Evolutionary conservation across 371 early-diverging fungal species (phyloP).

Genomic region (Mortierella sp.): DNA sequence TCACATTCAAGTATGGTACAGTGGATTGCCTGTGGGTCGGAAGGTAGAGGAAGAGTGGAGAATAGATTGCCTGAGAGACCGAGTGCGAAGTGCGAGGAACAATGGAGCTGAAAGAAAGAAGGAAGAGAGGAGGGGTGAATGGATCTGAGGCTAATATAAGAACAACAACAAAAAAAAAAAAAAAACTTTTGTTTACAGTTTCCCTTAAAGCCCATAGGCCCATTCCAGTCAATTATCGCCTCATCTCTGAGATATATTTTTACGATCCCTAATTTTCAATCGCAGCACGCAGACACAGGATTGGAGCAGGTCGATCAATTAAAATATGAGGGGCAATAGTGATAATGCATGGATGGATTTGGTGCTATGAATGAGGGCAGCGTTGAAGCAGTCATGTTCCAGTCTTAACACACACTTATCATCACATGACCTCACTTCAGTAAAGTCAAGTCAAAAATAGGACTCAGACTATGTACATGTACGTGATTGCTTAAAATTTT

Average conservation of each 20-base stretch:
- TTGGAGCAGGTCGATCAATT: slow-evolving; percentile 1
- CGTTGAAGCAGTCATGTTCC: background rate
- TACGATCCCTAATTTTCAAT: background rate
- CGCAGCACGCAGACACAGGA: background rate
- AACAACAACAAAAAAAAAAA: background rate
- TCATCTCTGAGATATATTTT: background rate
- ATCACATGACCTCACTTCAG: too few species aligned
- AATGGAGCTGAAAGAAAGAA: slow-evolving; percentile 3
- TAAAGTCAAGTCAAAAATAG: too few species aligned
- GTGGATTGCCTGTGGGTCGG: background rate
- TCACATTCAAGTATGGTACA: background rate
- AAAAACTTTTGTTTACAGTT: background rate
- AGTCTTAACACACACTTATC: background rate
- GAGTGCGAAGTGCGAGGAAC: slow-evolving; percentile 1
- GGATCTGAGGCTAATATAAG: slow-evolving; percentile 10
- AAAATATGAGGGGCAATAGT: background rate
- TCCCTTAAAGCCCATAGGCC: background rate
- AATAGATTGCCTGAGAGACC: background rate
- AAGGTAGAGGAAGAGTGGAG: background rate
- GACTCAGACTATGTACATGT: too few species aligned
- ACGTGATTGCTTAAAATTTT: too few species aligned
- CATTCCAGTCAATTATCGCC: background rate
- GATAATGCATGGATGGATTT: background rate
- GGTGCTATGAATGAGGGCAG: slow-evolving; percentile 5
- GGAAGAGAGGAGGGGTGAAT: slow-evolving; percentile 2